Evolutionary conservation across 148 eudicot species (phyloP), one percentile per base, ranked within the genome.

Genomic region (Chenopodium formosanum): DNA sequence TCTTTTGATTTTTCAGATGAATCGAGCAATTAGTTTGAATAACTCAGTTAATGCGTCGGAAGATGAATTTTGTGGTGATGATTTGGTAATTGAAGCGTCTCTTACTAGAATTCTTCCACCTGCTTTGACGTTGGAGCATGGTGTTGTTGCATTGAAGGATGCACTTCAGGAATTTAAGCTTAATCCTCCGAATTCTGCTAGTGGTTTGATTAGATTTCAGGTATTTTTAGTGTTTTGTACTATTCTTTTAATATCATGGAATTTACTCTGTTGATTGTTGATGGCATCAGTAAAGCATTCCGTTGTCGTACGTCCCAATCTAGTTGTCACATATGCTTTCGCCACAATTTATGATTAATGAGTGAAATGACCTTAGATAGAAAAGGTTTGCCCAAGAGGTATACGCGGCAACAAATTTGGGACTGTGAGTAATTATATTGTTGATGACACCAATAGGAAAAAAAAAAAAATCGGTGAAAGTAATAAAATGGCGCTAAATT

Each of bases 171-270:
- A 91, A 13, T 88, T 96, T 85, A 89, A 88, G 89, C 83, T 68
- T 27, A 87, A 89, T 13, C 90, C 95, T 78, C 94, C 91, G 80
- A 25, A 71, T 75, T 82, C 84, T 82, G 34, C 84, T n/a, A 87
- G 86, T 82, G 99, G 98, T 64, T 87, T 92, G 87, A 89, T 89
- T 52, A 86, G 98, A 83, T 88, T 96, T 87, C 91, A 94, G 99
- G 99, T 94, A 76, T 25, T 25, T 40, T 40, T 40, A 40, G 20
- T 56, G 20, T 56, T 12, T 13, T 56, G 4, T 56, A 58, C 19
- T 58, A 58, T 20, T 50, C 16, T 50, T 50, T 50, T 40, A 2
- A 48, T 48, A 9, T 48, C 3, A 50, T 50, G 53, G 13, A 50
- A 50, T 50, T 50, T 5, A 47, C 8, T 47, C 10, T 2, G 32